A percentile compares a stretch with the other conserved stretches of the same genome.
phyloP scores from a whole-genome alignment of 2,329 filamentous ascomycete genomes.

The Dothiorella sarmentorum region DNA sequence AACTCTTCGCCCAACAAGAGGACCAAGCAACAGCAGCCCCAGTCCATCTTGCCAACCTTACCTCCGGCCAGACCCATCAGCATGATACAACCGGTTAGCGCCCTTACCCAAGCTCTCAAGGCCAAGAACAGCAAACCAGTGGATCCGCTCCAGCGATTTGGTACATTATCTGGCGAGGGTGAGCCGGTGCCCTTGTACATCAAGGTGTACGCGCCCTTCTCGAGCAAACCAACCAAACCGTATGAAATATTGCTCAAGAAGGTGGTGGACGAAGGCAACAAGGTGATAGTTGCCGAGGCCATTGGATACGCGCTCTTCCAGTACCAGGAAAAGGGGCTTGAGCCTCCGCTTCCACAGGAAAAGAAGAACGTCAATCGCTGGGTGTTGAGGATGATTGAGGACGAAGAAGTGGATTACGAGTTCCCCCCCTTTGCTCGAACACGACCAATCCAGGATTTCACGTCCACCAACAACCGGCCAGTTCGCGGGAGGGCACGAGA shows the following conservation, averaged over 20 bases:
- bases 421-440: conserved; percentile 75
- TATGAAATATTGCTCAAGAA: conserved; percentile 70
- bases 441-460: conserved; percentile 72
- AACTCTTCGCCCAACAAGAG: conserved; percentile 59
- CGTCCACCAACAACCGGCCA: conserved; percentile 70
- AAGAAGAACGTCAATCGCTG: conserved; percentile 78
- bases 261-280: conserved; percentile 65
- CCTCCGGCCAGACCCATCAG: conserved; percentile 72
- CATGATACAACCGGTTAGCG: conserved; percentile 65
- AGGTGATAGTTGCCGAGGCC: conserved; percentile 73
- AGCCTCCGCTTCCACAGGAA: conserved; percentile 61
- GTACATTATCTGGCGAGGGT: conserved; percentile 71
- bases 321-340: conserved; percentile 72
- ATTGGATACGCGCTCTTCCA: conserved; percentile 76
- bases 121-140: conserved; percentile 66
- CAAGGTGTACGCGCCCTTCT: conserved; percentile 73
- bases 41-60: conserved; percentile 58
- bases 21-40: conserved; percentile 46
- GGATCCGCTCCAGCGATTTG: conserved; percentile 74
- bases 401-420: conserved; percentile 80
- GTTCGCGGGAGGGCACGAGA: conserved; percentile 64
- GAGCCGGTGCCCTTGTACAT: conserved; percentile 73
- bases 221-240: conserved; percentile 60
- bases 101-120: conserved; percentile 69
- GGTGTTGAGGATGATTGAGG: conserved; percentile 79